Percentiles rank a stretch among this genome's conserved stretches.
These are phyloP conservation scores for Brettanomyces anomalus DNA, from an alignment of 805 yeast genomes.

Conservation along the genomic window DNA sequence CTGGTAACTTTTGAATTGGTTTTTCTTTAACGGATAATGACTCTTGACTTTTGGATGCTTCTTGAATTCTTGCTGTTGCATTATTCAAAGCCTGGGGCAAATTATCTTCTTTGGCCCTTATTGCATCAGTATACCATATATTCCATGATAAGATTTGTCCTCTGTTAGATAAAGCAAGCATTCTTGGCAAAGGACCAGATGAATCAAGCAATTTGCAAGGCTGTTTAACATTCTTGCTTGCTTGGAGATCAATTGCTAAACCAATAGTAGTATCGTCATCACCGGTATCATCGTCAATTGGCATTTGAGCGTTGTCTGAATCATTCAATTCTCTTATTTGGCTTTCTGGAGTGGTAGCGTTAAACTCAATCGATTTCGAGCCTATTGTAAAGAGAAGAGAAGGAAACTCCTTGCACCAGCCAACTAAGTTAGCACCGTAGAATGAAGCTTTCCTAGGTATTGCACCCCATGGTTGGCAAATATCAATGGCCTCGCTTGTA, in stretches of 20 bases:
- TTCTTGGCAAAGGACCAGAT: constrained; percentile 54
- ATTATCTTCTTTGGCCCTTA: constrained; percentile 22
- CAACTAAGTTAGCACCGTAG: constrained; percentile 31
- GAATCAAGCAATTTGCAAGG: constrained; percentile 54
- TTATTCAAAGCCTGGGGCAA: constrained; percentile 4
- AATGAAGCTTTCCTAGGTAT: constrained; percentile 37
- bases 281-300: constrained; percentile 54
- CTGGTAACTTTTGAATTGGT: too few species aligned
- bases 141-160: constrained; percentile 61
- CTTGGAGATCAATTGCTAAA: constrained; percentile 48
- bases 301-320: constrained; percentile 62
- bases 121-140: constrained; percentile 46
- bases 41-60: too few species aligned
- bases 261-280: constrained; percentile 72
- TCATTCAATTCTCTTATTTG: constrained; percentile 52
- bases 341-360: constrained; percentile 31
- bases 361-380: constrained; percentile 57
- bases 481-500: constrained; percentile 22
- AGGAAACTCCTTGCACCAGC: constrained; percentile 31
- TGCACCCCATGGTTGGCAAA: constrained; percentile 39
- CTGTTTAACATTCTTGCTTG: constrained; percentile 32
- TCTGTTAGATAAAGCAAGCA: constrained; percentile 52
- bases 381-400: constrained; percentile 41
- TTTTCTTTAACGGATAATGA: too few species aligned
- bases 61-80: neutral